A percentile compares a stretch with the other conserved stretches of the same genome.
phyloP scores from a whole-genome alignment of 305 asterid genomes.

The Caryopteris hybrid region DNA sequence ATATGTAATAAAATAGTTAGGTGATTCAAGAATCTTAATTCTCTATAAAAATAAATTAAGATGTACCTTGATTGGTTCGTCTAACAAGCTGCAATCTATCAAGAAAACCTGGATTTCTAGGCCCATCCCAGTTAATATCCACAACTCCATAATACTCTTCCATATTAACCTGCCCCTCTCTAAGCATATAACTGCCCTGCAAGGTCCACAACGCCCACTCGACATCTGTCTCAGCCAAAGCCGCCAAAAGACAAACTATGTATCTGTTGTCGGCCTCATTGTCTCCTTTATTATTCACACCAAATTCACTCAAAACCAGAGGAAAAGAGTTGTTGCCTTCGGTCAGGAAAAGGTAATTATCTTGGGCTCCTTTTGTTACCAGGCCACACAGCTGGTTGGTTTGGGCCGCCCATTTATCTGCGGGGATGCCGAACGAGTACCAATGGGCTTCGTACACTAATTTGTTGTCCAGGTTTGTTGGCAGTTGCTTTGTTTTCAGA shows the following conservation, averaged over 20 bases:
- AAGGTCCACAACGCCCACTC: constrained; percentile 68
- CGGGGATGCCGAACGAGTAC: constrained; percentile 31
- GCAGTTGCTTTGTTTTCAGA: constrained; percentile 21
- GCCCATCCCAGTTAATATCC: constrained; percentile 39
- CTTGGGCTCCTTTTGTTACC: not conserved
- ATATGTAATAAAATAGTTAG: not conserved
- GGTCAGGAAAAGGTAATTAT: constrained; percentile 35
- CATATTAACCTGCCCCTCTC: constrained; percentile 25
- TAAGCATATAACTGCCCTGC: constrained; percentile 52
- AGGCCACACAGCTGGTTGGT: constrained; percentile 34
- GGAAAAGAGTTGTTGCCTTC: constrained; percentile 29
- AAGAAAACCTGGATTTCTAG: constrained; percentile 34
- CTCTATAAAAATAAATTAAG: too few relatives aligned
- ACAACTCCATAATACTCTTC: constrained; percentile 49
- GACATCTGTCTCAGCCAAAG: constrained; percentile 40
- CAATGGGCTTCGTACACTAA: constrained; percentile 60
- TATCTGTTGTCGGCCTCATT: constrained; percentile 48
- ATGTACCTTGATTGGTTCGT: constrained; percentile 43
- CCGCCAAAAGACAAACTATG: constrained; percentile 43
- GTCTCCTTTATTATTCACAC: constrained; percentile 33
- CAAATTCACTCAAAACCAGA: constrained; percentile 53
- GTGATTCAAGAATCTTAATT: too few relatives aligned
- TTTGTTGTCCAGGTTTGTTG: constrained; percentile 18
- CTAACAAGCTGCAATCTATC: constrained; percentile 31
- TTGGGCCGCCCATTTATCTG: constrained; percentile 27